These are phyloP conservation scores for Malus hybrid DNA, from an alignment of 331 rosid species.

Conservation along the genomic window DNA sequence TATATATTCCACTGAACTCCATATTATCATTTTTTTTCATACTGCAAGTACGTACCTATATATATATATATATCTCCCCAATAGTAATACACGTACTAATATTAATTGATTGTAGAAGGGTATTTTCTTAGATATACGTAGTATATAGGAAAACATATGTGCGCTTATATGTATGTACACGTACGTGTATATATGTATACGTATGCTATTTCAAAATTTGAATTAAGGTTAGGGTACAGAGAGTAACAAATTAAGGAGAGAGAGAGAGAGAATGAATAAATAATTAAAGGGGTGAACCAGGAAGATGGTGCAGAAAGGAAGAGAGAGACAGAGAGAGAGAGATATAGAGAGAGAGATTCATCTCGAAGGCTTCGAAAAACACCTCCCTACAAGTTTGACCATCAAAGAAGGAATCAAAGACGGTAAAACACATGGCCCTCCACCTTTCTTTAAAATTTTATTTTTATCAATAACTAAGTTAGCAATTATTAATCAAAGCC, in stretches of 20 bases:
- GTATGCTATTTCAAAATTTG: neutral
- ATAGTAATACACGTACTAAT: neutral
- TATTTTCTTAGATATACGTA: neutral
- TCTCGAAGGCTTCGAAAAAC: conserved; percentile 58
- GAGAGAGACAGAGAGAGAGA: conserved; percentile 1
- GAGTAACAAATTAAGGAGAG: neutral
- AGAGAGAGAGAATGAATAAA: neutral
- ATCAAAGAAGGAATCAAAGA: conserved; percentile 61
- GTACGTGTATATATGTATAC: neutral
- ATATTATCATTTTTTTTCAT: neutral
- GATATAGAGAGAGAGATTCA: conserved; percentile 7
- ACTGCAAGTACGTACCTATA: neutral
- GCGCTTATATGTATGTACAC: neutral
- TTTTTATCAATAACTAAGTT: neutral
- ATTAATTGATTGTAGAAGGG: neutral
- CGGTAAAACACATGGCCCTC: conserved; percentile 60
- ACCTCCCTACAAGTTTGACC: conserved; percentile 65
- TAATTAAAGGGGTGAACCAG: neutral
- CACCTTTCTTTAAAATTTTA: neutral
- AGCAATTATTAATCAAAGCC: conserved; percentile 25
- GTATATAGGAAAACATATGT: too few relatives aligned
- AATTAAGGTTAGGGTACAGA: neutral
- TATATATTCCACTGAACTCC: neutral
- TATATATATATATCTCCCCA: neutral
- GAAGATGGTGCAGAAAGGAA: conserved; percentile 9